These are phyloP conservation scores for Malassezia japonica DNA, from an alignment of 1,284 basidiomycete genomes.

Conservation along the genomic window DNA sequence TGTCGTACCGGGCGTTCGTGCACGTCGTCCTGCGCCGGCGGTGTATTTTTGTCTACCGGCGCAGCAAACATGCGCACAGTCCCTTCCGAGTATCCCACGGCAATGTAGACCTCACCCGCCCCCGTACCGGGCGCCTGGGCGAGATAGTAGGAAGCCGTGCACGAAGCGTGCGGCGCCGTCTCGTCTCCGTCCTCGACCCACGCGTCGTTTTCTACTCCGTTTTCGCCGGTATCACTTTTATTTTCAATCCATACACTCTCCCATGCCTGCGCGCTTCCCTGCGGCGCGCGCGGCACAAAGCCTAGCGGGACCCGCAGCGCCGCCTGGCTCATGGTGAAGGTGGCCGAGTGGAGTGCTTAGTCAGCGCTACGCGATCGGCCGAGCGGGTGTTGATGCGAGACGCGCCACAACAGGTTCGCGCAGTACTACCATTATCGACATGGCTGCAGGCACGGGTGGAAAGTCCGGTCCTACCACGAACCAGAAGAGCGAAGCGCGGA, in stretches of 20 bases:
- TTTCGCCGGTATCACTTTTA: too few relatives aligned
- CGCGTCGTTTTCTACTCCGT: background rate
- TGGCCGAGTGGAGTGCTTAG: background rate
- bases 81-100: slow-evolving; percentile 7
- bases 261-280: background rate
- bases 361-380: slow-evolving; percentile 8
- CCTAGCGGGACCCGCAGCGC: slow-evolving; percentile 17
- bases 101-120: background rate
- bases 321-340: slow-evolving; percentile 6
- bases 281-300: background rate
- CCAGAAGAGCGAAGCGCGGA: slow-evolving; percentile 14
- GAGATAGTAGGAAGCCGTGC: background rate
- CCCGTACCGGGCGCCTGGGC: too few relatives aligned
- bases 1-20: background rate
- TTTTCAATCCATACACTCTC: too few relatives aligned
- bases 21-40: background rate
- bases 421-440: slow-evolving; percentile 9
- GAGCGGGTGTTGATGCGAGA: slow-evolving; percentile 7
- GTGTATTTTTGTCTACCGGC: too few relatives aligned
- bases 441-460: slow-evolving; percentile 13
- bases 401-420: background rate
- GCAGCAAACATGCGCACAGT: background rate
- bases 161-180: background rate
- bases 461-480: slow-evolving; percentile 13
- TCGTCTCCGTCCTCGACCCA: background rate